Conservation (phyloP, 208 protist species). For the Sergeia podlipaevii region DNA sequence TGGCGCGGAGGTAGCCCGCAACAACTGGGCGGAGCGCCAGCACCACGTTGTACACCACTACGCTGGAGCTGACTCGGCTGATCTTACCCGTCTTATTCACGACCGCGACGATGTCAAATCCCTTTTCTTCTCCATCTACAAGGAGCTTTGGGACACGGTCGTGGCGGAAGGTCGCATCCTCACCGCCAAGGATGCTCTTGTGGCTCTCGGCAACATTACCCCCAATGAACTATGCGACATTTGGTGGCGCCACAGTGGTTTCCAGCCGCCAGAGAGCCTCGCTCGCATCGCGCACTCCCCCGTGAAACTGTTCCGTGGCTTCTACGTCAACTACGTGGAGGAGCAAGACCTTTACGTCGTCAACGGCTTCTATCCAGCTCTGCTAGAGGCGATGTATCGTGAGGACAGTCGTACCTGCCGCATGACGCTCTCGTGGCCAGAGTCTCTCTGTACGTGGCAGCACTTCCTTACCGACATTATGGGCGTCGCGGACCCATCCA, state of each 20-base stretch:
- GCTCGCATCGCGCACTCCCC: constrained; percentile 8
- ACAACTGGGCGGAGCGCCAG: constrained; percentile 54
- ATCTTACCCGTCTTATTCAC: constrained; percentile 23
- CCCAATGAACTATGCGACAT: constrained; percentile 21
- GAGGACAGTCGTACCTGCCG: constrained; percentile 10
- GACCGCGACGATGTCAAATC: constrained; percentile 34
- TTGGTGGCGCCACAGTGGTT: constrained; percentile 28
- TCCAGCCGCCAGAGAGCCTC: constrained; percentile 3
- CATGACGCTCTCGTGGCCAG: constrained; percentile 47
- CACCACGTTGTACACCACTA: constrained; percentile 47
- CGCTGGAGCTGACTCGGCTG: constrained; percentile 24
- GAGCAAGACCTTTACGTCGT: constrained; percentile 50
- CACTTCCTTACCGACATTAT: constrained; percentile 42
- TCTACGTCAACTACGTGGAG: constrained; percentile 35
- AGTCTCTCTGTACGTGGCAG: constrained; percentile 35
- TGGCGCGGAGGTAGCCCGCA: constrained; percentile 26
- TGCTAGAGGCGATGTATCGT: constrained; percentile 33
- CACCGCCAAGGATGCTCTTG: constrained; percentile 51
- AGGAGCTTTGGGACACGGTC: constrained; percentile 65
- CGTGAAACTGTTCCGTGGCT: constrained; percentile 32
- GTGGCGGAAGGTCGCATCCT: constrained; percentile 51
- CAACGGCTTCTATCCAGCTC: constrained; percentile 72
- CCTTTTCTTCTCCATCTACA: constrained; percentile 44
- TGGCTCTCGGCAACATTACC: constrained; percentile 21
- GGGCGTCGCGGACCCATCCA: constrained; percentile 44